Conservation (phyloP, 2,329 filamentous ascomycete species). For the Hypoxylon sp. region DNA sequence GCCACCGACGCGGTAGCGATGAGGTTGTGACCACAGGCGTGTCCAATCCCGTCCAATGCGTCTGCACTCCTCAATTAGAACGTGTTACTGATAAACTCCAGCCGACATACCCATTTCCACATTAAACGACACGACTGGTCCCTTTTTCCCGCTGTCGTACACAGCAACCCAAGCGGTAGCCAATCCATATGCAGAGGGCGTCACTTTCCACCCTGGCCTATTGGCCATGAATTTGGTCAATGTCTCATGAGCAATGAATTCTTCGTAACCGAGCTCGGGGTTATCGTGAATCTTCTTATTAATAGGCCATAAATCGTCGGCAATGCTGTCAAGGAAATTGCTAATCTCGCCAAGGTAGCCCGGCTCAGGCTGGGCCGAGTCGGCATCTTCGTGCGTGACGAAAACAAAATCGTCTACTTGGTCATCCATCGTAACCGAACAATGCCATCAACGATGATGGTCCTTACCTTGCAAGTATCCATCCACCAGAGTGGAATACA, state of each 20-base stretch:
- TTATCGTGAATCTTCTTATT: conserved; percentile 65
- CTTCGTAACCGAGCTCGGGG: conserved; percentile 61
- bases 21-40: conserved; percentile 67
- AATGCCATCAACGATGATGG: neutral
- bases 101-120: conserved; percentile 57
- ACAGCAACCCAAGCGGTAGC: conserved; percentile 65
- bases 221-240: conserved; percentile 61
- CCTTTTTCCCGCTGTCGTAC: conserved; percentile 59
- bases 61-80: conserved; percentile 51
- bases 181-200: conserved; percentile 62
- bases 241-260: conserved; percentile 62
- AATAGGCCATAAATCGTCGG: conserved; percentile 56
- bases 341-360: conserved; percentile 53
- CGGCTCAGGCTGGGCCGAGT: conserved; percentile 26
- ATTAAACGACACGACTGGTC: conserved; percentile 61
- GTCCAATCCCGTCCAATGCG: conserved; percentile 62
- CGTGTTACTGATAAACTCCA: neutral
- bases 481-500: neutral
- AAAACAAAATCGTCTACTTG: conserved; percentile 47
- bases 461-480: neutral
- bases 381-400: conserved; percentile 43
- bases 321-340: conserved; percentile 54
- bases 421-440: conserved; percentile 36
- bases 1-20: conserved; percentile 63
- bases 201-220: conserved; percentile 62